These are phyloP conservation scores for Abrus precatorius DNA, from an alignment of 306 rosid genomes.

Conservation along the genomic window DNA sequence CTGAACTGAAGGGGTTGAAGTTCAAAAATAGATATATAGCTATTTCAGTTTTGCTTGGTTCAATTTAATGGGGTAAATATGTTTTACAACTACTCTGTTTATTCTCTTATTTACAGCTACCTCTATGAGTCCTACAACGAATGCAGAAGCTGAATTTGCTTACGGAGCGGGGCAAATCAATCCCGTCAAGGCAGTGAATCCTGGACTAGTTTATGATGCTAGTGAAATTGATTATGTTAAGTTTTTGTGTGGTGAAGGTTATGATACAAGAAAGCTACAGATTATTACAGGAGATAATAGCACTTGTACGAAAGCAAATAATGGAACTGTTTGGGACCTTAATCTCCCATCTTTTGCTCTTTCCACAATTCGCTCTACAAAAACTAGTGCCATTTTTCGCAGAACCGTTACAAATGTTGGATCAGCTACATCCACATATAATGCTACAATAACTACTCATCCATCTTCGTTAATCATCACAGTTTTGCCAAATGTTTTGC, in stretches of 20 bases:
- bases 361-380: neutral
- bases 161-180: conserved; percentile 35
- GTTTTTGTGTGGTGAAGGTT: neutral
- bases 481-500: neutral
- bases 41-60: no score
- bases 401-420: neutral
- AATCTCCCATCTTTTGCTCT: conserved; percentile 7
- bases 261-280: neutral
- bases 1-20: no score
- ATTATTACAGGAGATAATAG: neutral
- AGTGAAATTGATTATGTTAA: neutral
- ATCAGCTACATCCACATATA: neutral
- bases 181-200: neutral
- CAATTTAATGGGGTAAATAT: no score
- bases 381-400: neutral
- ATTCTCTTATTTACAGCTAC: conserved; percentile 19
- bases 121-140: conserved; percentile 41
- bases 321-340: neutral
- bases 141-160: conserved; percentile 50
- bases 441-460: neutral
- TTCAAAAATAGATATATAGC: no score
- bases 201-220: conserved; percentile 2
- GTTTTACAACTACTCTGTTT: neutral
- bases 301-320: neutral
- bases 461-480: neutral